These are phyloP conservation scores for Coelastrella sp. DNA, from an alignment of 139 green algal genomes.

Conservation along the genomic window DNA sequence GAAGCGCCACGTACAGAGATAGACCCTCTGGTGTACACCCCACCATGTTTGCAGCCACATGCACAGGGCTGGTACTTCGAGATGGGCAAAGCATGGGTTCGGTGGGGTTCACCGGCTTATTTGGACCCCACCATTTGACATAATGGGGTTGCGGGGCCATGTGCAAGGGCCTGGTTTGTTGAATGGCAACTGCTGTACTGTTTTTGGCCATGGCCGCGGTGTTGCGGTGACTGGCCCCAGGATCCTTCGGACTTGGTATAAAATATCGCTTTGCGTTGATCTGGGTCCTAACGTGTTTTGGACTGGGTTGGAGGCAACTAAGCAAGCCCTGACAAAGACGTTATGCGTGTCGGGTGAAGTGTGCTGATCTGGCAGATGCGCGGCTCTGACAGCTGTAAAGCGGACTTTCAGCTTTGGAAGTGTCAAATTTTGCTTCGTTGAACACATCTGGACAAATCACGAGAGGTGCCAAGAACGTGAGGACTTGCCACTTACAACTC, in stretches of 20 bases:
- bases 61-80: slow-evolving; percentile 55
- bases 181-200: not conserved
- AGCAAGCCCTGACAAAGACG: not conserved
- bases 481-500: too few species aligned
- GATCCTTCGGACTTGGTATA: too few species aligned
- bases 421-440: not conserved
- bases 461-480: too few species aligned
- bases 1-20: slow-evolving; percentile 46
- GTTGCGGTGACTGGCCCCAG: too few species aligned
- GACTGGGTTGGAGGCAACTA: too few species aligned
- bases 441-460: not conserved
- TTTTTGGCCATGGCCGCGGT: too few species aligned
- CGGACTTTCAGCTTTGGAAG: too few species aligned
- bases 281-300: too few species aligned
- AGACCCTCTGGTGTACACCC: slow-evolving; percentile 56
- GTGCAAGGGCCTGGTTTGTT: not conserved
- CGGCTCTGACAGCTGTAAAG: not conserved
- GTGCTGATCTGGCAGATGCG: not conserved
- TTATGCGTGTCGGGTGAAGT: not conserved
- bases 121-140: not conserved
- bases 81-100: slow-evolving; percentile 53
- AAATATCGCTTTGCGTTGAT: too few species aligned
- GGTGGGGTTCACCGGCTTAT: slow-evolving; percentile 52
- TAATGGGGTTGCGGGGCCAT: not conserved
- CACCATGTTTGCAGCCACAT: slow-evolving; percentile 49